phyloP scores from a whole-genome alignment of 192 early-diverging fungal genomes.

The Coemansia sp. region DNA sequence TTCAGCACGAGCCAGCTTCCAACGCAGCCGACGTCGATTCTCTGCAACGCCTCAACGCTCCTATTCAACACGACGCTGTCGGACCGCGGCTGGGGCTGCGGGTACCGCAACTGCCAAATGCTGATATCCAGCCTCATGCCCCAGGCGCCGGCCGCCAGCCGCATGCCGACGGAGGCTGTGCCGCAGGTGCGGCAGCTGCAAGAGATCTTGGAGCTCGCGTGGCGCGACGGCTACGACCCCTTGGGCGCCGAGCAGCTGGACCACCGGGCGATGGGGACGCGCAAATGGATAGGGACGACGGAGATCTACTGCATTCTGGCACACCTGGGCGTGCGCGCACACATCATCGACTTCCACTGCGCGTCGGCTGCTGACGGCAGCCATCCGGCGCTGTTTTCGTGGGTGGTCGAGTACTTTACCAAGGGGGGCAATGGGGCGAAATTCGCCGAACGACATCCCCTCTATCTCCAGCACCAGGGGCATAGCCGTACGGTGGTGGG shows the following conservation, averaged over 20 bases:
- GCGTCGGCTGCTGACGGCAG: constrained; percentile 56
- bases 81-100: constrained; percentile 71
- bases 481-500: constrained; percentile 70
- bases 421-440: constrained; percentile 8
- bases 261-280: constrained; percentile 55
- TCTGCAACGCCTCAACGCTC: constrained; percentile 27
- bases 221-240: constrained; percentile 62
- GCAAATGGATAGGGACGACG: constrained; percentile 74
- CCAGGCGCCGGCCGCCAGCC: neutral
- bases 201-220: constrained; percentile 56
- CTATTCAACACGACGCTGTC: constrained; percentile 16
- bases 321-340: constrained; percentile 55
- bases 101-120: constrained; percentile 73
- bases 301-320: constrained; percentile 65
- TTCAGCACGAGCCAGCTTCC: neutral
- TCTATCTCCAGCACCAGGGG: constrained; percentile 74
- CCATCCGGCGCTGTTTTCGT: constrained; percentile 59
- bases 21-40: neutral
- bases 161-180: constrained; percentile 5
- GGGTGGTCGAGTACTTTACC: constrained; percentile 61
- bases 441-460: constrained; percentile 57
- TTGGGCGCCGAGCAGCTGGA: constrained; percentile 58
- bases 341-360: constrained; percentile 66
- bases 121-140: constrained; percentile 54
- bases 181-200: constrained; percentile 54